Evolutionary conservation across 441 rosid genomes (phyloP).

Genomic region (Hypseocharis bilobata): DNA sequence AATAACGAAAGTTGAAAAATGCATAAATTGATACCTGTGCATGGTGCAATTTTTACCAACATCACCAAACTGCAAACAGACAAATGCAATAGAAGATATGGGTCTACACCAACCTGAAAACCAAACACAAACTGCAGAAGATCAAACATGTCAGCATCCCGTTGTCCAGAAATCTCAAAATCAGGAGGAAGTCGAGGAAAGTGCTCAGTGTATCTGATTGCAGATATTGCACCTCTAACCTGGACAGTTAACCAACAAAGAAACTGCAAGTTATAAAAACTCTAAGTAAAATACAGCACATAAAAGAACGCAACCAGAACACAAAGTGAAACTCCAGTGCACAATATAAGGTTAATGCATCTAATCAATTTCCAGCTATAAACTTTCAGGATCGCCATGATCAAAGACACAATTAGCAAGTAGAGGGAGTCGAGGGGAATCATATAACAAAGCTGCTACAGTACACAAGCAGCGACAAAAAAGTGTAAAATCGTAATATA

Average conservation of each 20-base stretch:
- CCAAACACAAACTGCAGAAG: conserved; percentile 81
- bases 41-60: conserved; percentile 9
- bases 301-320: conserved; percentile 2
- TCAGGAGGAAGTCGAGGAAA: conserved; percentile 72
- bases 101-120: conserved; percentile 64
- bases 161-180: conserved; percentile 67
- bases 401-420: background rate
- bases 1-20: no score
- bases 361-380: conserved; percentile 3
- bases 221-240: conserved; percentile 85
- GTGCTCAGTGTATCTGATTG: conserved; percentile 70
- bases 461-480: conserved; percentile 1
- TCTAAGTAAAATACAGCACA: conserved; percentile 18
- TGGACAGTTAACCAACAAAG: conserved; percentile 27
- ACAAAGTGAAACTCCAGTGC: conserved; percentile 3
- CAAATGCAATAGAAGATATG: background rate
- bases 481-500: background rate
- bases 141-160: conserved; percentile 88
- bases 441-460: background rate
- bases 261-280: background rate
- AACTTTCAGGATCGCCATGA: background rate
- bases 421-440: background rate
- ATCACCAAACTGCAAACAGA: conserved; percentile 1
- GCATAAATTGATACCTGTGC: background rate
- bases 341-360: conserved; percentile 4